Evolutionary conservation across 257 asterid species (phyloP).

Genomic region (Mentha longifolia): DNA sequence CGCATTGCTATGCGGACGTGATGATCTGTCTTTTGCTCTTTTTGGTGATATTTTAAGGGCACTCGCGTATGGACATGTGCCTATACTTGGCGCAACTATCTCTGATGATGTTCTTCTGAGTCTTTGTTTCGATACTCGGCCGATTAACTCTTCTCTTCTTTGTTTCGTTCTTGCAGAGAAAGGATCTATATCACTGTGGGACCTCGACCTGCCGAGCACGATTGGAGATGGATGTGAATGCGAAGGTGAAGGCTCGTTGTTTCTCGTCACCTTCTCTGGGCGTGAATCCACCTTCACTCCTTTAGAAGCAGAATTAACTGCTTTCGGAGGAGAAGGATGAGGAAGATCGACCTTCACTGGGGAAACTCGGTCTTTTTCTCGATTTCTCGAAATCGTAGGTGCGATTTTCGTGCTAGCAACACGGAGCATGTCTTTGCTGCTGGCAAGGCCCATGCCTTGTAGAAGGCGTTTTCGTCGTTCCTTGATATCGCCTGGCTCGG

Average conservation of each 20-base stretch:
- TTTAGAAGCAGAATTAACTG: conserved; percentile 16
- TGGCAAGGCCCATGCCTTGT: conserved; percentile 90
- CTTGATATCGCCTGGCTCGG: conserved; percentile 84
- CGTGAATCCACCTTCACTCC: conserved; percentile 30
- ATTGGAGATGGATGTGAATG: conserved; percentile 39
- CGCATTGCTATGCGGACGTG: conserved; percentile 34
- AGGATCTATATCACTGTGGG: conserved; percentile 73
- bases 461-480: conserved; percentile 84
- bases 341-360: conserved; percentile 8
- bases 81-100: conserved; percentile 38
- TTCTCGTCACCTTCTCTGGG: conserved; percentile 31
- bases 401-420: conserved; percentile 55
- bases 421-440: conserved; percentile 65
- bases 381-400: conserved; percentile 42
- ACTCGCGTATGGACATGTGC: conserved; percentile 42
- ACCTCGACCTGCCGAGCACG: conserved; percentile 73
- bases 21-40: conserved; percentile 31
- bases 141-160: conserved; percentile 76
- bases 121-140: conserved; percentile 68
- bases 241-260: conserved; percentile 20
- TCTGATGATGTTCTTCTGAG: conserved; percentile 75
- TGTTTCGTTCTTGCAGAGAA: conserved; percentile 60
- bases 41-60: conserved; percentile 42
- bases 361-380: conserved; percentile 15
- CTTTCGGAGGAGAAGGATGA: background rate